Base-by-base conservation (phyloP, 1,284 basidiomycete genomes). In the Paramarasmius palmivorus region DNA sequence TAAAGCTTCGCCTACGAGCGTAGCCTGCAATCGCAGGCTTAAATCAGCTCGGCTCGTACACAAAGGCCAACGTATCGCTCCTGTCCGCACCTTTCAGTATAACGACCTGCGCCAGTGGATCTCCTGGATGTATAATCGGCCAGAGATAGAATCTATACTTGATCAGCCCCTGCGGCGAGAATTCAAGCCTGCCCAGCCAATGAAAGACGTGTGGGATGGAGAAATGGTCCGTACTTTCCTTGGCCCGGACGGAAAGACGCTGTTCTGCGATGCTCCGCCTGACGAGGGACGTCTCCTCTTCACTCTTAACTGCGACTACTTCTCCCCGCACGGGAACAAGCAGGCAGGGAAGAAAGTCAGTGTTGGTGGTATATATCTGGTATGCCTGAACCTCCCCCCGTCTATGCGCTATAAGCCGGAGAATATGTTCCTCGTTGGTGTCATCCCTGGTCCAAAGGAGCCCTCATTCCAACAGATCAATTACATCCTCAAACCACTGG, bases 301-400 rank as follows among this genome's bases (percentile, higher is more conserved):
- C 54, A 60, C 61, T 19, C 49, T 72, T 1, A 63, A 62, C 42
- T 57, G 68, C 42, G 68, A 73, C 57, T 62, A 63, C 2, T 70
- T 71, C 55, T 71, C 70, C 51, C 69, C 70, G 0, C 65, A 62
- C 26, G 56, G 57, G 0, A 68, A 66, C 37, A 60, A 57, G 14
- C 46, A 54, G 7, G 59, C 63, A 14, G 68, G 68, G 8, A 71
- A 70, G 44, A 57, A 57, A 12, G 53, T 61, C 0, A 63, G 66
- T 1, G 46, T 68, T 14, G 61, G 66, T 4, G 65, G 59, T 0
- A 64, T 74, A 0, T 69, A 63, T 38, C 54, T 74, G 44, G 60
- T 67, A 0, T 74, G 72, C 47, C 56, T 72, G n/a, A 74, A 73
- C 54, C 64, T 75, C 17, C 73, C 73, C 3, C 60, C 59, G 0